A percentile compares a stretch with the other conserved stretches of the same genome.
phyloP scores from a whole-genome alignment of 768 basidiomycete species.

The Tephrocybe sp. region DNA sequence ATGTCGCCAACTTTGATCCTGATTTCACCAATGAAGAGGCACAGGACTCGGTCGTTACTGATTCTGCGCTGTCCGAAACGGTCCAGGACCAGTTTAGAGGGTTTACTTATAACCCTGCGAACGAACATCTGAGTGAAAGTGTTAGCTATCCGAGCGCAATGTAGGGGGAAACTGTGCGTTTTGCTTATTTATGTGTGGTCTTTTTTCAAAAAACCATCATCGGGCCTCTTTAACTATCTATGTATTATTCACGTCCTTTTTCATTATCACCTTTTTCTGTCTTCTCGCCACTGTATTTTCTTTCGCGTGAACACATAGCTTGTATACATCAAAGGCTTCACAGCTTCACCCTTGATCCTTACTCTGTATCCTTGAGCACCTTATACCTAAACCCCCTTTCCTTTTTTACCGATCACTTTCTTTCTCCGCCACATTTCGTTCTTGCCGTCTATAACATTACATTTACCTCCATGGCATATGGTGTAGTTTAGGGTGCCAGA shows the following conservation, averaged over 20 bases:
- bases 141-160: constrained; percentile 60
- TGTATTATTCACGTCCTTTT: not conserved
- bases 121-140: constrained; percentile 83
- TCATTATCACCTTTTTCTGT: not conserved
- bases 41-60: constrained; percentile 93
- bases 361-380: constrained; percentile 2
- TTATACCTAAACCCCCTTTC: constrained; percentile 1
- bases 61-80: constrained; percentile 89
- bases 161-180: not conserved
- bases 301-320: not conserved
- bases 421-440: not conserved
- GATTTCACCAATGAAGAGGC: constrained; percentile 97
- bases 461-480: not conserved
- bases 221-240: not conserved
- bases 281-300: not conserved
- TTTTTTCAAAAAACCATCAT: not conserved
- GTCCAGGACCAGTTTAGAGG: constrained; percentile 95
- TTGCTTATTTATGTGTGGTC: constrained; percentile 3
- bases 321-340: constrained; percentile 6
- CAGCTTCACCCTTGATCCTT: not conserved
- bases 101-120: constrained; percentile 85
- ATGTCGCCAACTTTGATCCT: constrained; percentile 95
- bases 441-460: not conserved
- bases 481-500: not conserved
- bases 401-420: not conserved